Evolutionary conservation across 2,329 filamentous ascomycete genomes (phyloP).

Genomic region (Phialemoniopsis sp.): DNA sequence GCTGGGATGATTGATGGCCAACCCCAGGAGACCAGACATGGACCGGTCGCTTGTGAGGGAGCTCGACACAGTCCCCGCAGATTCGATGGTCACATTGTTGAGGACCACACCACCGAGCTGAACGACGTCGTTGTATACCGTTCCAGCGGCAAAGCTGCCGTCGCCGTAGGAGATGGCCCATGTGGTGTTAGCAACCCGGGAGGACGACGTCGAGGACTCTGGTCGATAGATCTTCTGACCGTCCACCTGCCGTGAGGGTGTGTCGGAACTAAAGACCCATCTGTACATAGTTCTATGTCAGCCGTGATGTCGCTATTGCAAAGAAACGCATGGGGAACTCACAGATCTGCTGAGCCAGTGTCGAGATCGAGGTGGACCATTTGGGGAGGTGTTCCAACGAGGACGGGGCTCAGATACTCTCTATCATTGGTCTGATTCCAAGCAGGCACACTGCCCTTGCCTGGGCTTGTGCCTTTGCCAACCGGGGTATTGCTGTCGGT

Average conservation of each 20-base stretch:
- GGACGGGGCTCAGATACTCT: conserved; percentile 59
- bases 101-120: conserved; percentile 38
- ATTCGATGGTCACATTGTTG: conserved; percentile 42
- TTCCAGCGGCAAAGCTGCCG: conserved; percentile 37
- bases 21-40: conserved; percentile 47
- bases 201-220: conserved; percentile 37
- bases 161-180: conserved; percentile 47
- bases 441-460: conserved; percentile 18
- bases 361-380: conserved; percentile 66
- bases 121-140: conserved; percentile 47
- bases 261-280: conserved; percentile 52
- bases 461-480: neutral
- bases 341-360: conserved; percentile 61
- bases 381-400: conserved; percentile 53
- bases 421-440: conserved; percentile 35
- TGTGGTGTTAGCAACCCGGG: conserved; percentile 32
- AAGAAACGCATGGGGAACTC: conserved; percentile 33
- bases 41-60: conserved; percentile 36
- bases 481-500: conserved; percentile 6
- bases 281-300: conserved; percentile 20
- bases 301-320: neutral
- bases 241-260: conserved; percentile 36
- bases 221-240: conserved; percentile 40
- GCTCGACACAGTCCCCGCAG: conserved; percentile 32
- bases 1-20: conserved; percentile 41